A percentile compares a stretch with the other conserved stretches of the same genome.
Evolutionary conservation across 257 asterid genomes (phyloP).

Genomic region (Solanum etuberosum): DNA sequence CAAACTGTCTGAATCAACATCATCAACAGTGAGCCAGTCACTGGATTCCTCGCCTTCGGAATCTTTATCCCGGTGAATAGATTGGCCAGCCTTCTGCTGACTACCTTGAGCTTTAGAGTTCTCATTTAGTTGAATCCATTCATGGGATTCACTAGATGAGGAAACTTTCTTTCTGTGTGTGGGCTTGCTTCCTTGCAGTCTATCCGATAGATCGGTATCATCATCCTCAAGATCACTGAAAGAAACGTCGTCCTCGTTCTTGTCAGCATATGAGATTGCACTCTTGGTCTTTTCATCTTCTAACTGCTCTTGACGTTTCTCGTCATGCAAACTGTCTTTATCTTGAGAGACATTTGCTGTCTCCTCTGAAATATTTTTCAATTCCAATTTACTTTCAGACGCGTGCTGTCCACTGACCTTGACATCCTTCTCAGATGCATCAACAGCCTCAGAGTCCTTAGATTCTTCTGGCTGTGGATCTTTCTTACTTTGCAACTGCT

Average conservation of each 20-base stretch:
- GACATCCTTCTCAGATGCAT: neutral
- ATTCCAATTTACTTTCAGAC: conserved; percentile 3
- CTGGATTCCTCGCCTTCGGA: conserved; percentile 70
- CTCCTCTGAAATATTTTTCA: conserved; percentile 10
- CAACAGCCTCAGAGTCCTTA: conserved; percentile 19
- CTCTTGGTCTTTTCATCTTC: conserved; percentile 4
- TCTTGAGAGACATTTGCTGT: conserved; percentile 10
- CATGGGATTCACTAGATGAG: conserved; percentile 25
- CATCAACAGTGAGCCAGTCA: conserved; percentile 71
- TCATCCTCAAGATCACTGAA: conserved; percentile 75
- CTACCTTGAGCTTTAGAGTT: conserved; percentile 13
- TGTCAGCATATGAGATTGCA: conserved; percentile 8
- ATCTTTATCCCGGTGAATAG: conserved; percentile 32
- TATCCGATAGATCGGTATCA: conserved; percentile 20
- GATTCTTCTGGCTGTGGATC: conserved; percentile 20
- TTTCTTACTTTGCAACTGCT: conserved; percentile 33
- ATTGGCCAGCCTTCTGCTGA: conserved; percentile 15
- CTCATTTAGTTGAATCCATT: conserved; percentile 43
- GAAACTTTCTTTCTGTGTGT: conserved; percentile 17
- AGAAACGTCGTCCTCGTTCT: conserved; percentile 44
- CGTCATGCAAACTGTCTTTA: conserved; percentile 7
- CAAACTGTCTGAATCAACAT: conserved; percentile 44
- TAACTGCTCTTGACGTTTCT: conserved; percentile 11
- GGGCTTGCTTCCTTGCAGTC: conserved; percentile 7
- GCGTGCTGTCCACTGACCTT: conserved; percentile 1